Base-by-base conservation (phyloP, 2,329 filamentous ascomycete species). In the Macrophomina phaseolina region DNA sequence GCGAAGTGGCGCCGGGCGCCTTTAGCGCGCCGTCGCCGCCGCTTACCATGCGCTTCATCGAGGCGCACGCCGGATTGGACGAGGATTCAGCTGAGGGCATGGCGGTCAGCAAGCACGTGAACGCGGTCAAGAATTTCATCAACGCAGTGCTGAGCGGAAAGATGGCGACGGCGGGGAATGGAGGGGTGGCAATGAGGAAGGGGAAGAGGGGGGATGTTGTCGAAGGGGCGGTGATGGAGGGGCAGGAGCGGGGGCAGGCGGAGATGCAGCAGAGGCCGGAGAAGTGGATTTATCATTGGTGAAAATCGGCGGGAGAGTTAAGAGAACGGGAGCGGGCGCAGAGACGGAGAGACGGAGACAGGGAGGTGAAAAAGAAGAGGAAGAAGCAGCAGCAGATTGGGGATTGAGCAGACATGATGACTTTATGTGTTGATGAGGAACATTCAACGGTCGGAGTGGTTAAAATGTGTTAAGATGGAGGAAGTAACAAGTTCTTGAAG, bases 1-100 rank as follows among this genome's bases (percentile, higher is more conserved):
- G 76, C 42, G 77, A 79, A 49, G 75, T 79, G 28, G 71, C 75
- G 9, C 77, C 76, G 2, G 75, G 75, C 4, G 74, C 73, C 5
- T 70, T 73, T 76, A n/a, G 71, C 75, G 7, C 76, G 40, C 46
- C 42, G 9, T 18, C 42, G 32, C 34, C 14, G 12, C 49, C 36
- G 23, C 23, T 23, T 23, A 23, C 23, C 23, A 23, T 23, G 23
- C 62, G 63, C 42, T 38, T 23, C 16, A 11, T 46, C 52, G 51
- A 56, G 48, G 53, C 45, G 40, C 51, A 56, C 63, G 63, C 63
- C 42, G 63, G 52, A 5, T 6, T 56, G 40, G 51, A 74, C 74
- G 70, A 72, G 77, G 4, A 75, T 75, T 30, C 73, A 71, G 32
- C 70, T 73, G 9, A 68, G 72, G 23, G 66, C 52, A 5, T 52